Base-by-base conservation (phyloP, 441 rosid genomes). In the Theobroma grandiflorum region DNA sequence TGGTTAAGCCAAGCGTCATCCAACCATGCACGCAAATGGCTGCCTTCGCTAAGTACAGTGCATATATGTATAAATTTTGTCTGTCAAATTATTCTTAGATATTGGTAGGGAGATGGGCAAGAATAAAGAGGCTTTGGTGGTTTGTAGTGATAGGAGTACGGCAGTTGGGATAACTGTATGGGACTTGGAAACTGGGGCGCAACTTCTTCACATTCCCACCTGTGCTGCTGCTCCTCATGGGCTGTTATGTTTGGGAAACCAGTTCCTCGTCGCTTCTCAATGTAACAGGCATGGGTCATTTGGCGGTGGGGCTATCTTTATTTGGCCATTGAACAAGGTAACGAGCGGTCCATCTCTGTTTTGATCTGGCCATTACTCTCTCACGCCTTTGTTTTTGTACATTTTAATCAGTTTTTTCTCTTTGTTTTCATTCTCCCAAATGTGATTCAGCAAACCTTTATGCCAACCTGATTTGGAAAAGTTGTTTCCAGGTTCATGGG, bases 151-250 rank as follows among this genome's bases (percentile, higher is more conserved):
- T 61, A 81, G 76, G 86, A 90, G 67, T 45, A 71, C 80, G 82
- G 88, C 85, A 50, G 66, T 80, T 26, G 91, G 93, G 66, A 84
- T 90, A 12, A 49, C 78, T 0, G 62, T 90, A 0, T 83, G 86
- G 90, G 88, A 86, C 43, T 16, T 90, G 40, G 83, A 88, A 12
- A 80, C 81, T 4, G 93, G 89, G 40, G 85, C 87, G 52, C 82
- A 76, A 49, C 72, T 90, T 67, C 61, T 88, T 59, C 88, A 78
- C 31, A 82, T 90, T 49, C 89, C 91, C 15, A 82, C 89, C 10
- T 88, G 90, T 76, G 93, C 91, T 35, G 85, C 91, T 57, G 80
- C 91, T 74, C 78, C 87, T 69, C 76, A 82, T 72, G 92, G 92
- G 3, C 78, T 89, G 7, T 15, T 84, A 59, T 84, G 86, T 75